Evolutionary conservation across 73 alveolate genomes (phyloP), one percentile per base, ranked within the genome.

Genomic region (Paramecium pentaurelia): DNA sequence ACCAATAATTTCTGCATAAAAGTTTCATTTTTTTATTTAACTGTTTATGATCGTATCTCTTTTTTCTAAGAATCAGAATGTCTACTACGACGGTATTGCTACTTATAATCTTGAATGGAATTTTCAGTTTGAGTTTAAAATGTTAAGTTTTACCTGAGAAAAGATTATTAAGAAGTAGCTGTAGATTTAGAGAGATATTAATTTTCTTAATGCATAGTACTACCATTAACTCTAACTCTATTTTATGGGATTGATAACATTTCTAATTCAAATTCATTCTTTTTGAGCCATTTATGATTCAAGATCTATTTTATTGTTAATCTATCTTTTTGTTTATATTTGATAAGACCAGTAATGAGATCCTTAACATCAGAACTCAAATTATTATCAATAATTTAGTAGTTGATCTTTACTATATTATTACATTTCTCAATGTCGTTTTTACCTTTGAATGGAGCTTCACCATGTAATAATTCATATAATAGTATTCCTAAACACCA

Each of bases 401-500:
- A 96, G 93, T 88, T 91, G 73, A 25, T 86, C 45, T 37, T 93
- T 20, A 86, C 95, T 90, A 84, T 96, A 97, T 60, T 44, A n/a
- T 27, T 95, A 95, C 84, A 77, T 77, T 44, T 93, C 14, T 32
- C 97, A 92, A 91, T 80, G 44, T 86, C 92, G 70, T 51, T 59
- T 20, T 38, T 60, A 0, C 95, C 94, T 60, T 58, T 59, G 86
- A 96, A 97, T 6, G 99, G 99, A 1, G 98, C 98, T 58, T 92
- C 54, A 9, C 99, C 99, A 60, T 97, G 99, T 9, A 95, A 85
- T 64, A 97, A 80, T 93, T 97, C 99, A 96, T 94, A 97, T 7
- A 97, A 96, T n/a, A 97, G 92, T 12, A 97, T 93, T 14, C 99
- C 99, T 18, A 97, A 86, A 38, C 98, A 95, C 99, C 99, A 97